Base-by-base conservation (phyloP, 2,329 filamentous ascomycete genomes). In the Diplodia mutila region DNA sequence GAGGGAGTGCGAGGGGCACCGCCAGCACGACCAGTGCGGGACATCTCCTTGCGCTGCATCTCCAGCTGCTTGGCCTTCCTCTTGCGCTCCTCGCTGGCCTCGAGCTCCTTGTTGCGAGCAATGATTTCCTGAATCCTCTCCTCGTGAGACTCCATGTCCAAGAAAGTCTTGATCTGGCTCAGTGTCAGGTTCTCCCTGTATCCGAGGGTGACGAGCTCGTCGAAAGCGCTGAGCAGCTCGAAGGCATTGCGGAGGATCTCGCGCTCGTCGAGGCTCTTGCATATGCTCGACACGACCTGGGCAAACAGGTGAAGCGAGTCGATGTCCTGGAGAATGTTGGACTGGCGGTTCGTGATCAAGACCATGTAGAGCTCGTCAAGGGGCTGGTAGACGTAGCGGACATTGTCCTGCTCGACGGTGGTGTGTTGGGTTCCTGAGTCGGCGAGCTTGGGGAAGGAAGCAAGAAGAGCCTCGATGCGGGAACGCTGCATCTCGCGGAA, bases 361-460 rank as follows among this genome's bases (percentile, higher is more conserved):
- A 99, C 94, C 89, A 99, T 98, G 87, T 99, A 99, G 71, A 99
- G 90, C 85, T 99, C 96, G 83, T 99, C 96, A 71, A 99, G 87
- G 69, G 95, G 96, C 80, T 99, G 95, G 85, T 99, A 99, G 68
- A 99, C 95, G 79, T 97, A 99, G 83, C 95, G 94, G 77, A 99
- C 95, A 84, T 97, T 98, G 84, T 99, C 96, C 82, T 98, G 94
- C 82, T 99, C 95, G 75, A 98, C 94, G 6, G 92, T 99, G 32
- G 95, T 99, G 81, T 99, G 95, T 82, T 99, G 95, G 64, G 93
- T 97, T 69, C 94, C 92, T 70, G 92, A 93, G 80, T 97, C 94
- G 76, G 95, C 94, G 68, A 98, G 91, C 84, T 99, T 99, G 67
- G 95, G 96, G 78, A 99, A 97, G 11, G 94, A 97, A 71, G 96